Evolutionary conservation across 2,329 filamentous ascomycete species (phyloP).

Genomic region (Fusarium miscanthi): DNA sequence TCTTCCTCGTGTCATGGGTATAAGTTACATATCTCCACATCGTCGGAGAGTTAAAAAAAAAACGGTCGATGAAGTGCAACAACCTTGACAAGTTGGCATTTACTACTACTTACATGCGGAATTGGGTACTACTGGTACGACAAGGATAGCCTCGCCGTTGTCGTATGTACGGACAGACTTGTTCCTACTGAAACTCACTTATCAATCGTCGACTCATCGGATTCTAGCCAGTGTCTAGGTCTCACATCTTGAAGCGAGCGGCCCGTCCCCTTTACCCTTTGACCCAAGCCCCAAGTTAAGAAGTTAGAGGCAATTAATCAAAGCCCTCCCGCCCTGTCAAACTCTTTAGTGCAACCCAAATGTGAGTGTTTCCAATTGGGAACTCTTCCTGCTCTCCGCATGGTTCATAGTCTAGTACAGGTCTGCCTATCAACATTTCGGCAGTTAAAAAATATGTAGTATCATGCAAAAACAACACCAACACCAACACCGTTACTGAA

Average conservation of each 20-base stretch:
- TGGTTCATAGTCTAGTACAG: slow-evolving; percentile 11
- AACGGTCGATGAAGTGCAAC: not conserved
- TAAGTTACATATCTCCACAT: slow-evolving; percentile 1
- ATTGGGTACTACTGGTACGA: not conserved
- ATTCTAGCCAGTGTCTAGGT: not conserved
- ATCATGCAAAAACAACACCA: not conserved
- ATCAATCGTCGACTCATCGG: not conserved
- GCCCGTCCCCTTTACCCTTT: slow-evolving; percentile 23
- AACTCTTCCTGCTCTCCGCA: not conserved
- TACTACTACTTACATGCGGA: not conserved
- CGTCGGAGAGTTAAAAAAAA: not conserved
- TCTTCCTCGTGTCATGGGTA: slow-evolving; percentile 13
- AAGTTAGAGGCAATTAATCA: not conserved
- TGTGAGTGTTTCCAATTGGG: not conserved
- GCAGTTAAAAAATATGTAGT: slow-evolving; percentile 15
- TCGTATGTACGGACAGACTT: not conserved
- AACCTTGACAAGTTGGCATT: not conserved
- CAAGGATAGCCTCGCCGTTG: not conserved
- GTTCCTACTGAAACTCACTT: not conserved
- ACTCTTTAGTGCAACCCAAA: not conserved
- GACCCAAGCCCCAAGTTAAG: slow-evolving; percentile 1
- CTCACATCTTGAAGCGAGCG: slow-evolving; percentile 15
- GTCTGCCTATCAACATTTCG: slow-evolving; percentile 24
- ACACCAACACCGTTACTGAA: not conserved
- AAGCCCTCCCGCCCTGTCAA: not conserved